Evolutionary conservation across 257 asterid species (phyloP), one percentile per base, ranked within the genome.

Genomic region (Knoxia roxburghii): DNA sequence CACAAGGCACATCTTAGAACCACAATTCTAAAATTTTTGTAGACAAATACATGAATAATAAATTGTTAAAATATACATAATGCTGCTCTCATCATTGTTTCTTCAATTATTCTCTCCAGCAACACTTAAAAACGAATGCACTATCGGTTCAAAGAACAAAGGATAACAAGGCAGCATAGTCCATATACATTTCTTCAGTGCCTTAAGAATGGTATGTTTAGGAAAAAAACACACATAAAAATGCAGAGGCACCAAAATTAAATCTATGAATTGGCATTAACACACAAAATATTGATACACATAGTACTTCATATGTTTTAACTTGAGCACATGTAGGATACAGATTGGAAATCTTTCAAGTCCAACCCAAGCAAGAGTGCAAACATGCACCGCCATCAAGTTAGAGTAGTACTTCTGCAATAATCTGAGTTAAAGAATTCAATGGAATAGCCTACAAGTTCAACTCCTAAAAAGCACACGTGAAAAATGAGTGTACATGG

Each of bases 381-480:
- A 51, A 76, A 43, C 80, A 73, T 50, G 77, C 67, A 76, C 82
- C 82, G 74, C 82, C 72, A 63, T 73, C 58, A 58, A 73, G 73
- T 73, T 75, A 49, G 79, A 75, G 66, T 48, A 67, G 72, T 67
- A 40, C 39, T 65, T 83, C 77, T 75, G 81, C 71, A 73, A 68
- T 45, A 67, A 46, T 65, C 74, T 72, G 78, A 75, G 83, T 75
- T 56, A 78, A 80, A 74, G 77, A 69, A 81, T 75, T 69, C 65
- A 60, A 51, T 35, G 41, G 41, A 64, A 67, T 35, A 75, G 41
- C 74, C 67, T 70, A 54, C 27, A 49, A 29, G 33, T 13, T 40
- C 48, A 65, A 70, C 30, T 72, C 37, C 23, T 43, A 40, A 29
- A 33, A 69, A 39, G n/a, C n/a, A n/a, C n/a, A n/a, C n/a, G n/a